These are phyloP conservation scores for Periconia macrospinosa DNA, from an alignment of 2,329 filamentous ascomycete species.

Conservation along the genomic window DNA sequence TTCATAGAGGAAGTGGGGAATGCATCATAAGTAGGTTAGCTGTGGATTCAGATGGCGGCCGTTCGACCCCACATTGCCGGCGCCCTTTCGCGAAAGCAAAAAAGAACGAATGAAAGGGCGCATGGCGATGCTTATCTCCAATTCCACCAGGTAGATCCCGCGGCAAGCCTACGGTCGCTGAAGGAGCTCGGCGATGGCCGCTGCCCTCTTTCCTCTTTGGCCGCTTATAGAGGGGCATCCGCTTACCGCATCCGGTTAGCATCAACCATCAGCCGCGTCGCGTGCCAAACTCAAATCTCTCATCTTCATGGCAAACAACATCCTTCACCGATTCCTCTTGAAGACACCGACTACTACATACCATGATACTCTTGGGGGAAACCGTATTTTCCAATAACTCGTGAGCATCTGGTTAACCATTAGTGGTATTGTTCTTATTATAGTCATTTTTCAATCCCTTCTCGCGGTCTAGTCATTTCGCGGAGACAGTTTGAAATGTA, in stretches of 20 bases:
- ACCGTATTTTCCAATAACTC: no score
- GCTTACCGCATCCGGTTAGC: background rate
- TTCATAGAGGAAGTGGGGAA: conserved; percentile 14
- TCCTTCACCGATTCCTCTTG: no score
- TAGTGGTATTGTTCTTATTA: no score
- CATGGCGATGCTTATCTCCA: conserved; percentile 7
- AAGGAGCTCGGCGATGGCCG: conserved; percentile 32
- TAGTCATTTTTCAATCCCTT: no score
- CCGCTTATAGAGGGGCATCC: background rate
- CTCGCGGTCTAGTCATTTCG: no score
- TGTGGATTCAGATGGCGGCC: background rate
- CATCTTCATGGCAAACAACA: no score
- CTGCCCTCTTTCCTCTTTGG: conserved; percentile 12
- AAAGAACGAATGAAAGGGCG: conserved; percentile 10
- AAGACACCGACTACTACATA: no score
- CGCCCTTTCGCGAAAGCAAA: background rate
- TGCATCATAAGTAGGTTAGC: conserved; percentile 2
- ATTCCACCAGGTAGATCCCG: background rate
- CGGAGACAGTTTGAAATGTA: no score
- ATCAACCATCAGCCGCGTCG: background rate
- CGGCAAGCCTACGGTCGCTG: background rate
- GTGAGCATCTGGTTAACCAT: no score
- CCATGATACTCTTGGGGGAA: no score
- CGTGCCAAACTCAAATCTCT: no score
- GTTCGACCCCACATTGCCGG: background rate